These are phyloP conservation scores for Rusavskia elegans DNA, from an alignment of 495 filamentous ascomycete species.

Conservation along the genomic window DNA sequence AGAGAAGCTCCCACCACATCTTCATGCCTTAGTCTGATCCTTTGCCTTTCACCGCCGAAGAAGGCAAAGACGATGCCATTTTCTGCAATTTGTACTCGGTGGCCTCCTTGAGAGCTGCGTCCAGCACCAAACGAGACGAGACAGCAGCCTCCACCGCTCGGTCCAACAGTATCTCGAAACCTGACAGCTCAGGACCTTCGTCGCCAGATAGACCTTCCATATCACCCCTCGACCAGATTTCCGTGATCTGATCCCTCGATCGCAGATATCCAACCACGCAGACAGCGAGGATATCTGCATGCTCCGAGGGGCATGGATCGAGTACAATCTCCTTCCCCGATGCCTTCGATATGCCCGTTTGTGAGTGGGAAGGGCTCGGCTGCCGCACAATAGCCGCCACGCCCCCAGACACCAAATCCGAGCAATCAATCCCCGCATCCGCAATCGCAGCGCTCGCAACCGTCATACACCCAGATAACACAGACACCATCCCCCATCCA, in stretches of 20 bases:
- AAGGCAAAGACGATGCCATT: neutral
- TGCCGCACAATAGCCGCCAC: conserved; percentile 60
- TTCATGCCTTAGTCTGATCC: neutral
- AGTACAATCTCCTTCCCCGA: conserved; percentile 41
- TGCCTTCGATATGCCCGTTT: neutral
- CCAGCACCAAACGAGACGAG: conserved; percentile 40
- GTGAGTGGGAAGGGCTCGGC: neutral
- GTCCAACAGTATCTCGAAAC: conserved; percentile 41
- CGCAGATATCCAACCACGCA: conserved; percentile 88
- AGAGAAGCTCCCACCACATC: neutral
- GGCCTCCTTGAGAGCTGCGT: conserved; percentile 40
- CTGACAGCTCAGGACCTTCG: conserved; percentile 12
- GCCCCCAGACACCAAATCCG: conserved; percentile 79
- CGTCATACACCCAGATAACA: conserved; percentile 82
- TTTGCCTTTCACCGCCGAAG: neutral
- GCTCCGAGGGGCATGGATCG: conserved; percentile 73
- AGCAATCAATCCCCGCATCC: conserved; percentile 90
- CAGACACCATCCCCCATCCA: conserved; percentile 73
- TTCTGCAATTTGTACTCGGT: conserved; percentile 17
- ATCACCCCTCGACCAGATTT: conserved; percentile 83
- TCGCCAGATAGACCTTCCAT: conserved; percentile 22
- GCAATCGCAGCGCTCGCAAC: conserved; percentile 89
- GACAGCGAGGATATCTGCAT: conserved; percentile 57
- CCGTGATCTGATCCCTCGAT: conserved; percentile 76
- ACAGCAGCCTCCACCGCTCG: conserved; percentile 47